Base-by-base conservation (phyloP, 140 eudicot genomes). In the Cichorium intybus region DNA sequence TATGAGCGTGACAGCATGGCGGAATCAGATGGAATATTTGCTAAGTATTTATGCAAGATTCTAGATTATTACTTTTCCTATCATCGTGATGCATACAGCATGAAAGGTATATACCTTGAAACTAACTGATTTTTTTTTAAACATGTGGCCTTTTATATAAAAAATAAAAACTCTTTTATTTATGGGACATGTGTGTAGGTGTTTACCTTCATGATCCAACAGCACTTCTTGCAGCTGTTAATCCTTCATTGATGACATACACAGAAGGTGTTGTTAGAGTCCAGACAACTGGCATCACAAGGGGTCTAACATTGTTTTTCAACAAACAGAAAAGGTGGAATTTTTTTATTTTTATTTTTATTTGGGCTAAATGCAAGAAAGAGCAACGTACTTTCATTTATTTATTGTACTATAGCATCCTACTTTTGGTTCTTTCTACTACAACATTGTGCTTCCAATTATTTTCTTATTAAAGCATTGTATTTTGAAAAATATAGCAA, bases 131-230 rank as follows among this genome's bases (percentile, higher is more conserved):
- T 27, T 37, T 18, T 60, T 34, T 34, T n/a, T 2, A 3, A 9
- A 18, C 7, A 37, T 63, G 53, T 17, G 20, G 9, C 9, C 60
- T 35, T 56, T 73, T 15, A 48, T 37, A 23, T 62, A 20, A 62
- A 20, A 62, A 18, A 50, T 35, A 47, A 65, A 37, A 0, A 24
- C 16, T 11, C 46, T 17, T 6, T 20, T 9, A 24, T 52, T 17
- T 8, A 49, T 46, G 72, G 55, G 24, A 56, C 63, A 33, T 68
- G 50, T 45, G 16, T 75, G 68, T 77, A 93, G 99, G 97, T 69
- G 94, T 84, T 35, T 93, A 85, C 65, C 97, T 93, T 71, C 99
- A 93, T 39, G 99, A 93, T 78, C 99, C 99, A 51, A 72, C 97
- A 15, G 66, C 95, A 24, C 20, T 93, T 64, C 73, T 93, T 64